Evolutionary conservation across 2,329 filamentous ascomycete species (phyloP).

Genomic region (Trichoderma atroviride): DNA sequence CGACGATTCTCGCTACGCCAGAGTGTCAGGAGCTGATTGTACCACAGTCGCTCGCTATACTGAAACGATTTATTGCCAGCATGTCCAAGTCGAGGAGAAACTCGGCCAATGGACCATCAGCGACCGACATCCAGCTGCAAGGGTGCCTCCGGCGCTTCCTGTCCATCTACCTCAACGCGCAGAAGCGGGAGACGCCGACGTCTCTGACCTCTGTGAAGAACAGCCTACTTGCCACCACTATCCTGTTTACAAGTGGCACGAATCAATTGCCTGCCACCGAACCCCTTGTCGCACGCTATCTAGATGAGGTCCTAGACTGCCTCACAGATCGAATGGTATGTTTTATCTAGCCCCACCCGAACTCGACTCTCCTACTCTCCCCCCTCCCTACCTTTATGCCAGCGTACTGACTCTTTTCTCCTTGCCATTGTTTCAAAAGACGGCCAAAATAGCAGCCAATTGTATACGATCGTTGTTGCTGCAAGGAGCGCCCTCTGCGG

Average conservation of each 20-base stretch:
- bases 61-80: slow-evolving; percentile 85
- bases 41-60: slow-evolving; percentile 84
- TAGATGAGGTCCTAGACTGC: slow-evolving; percentile 83
- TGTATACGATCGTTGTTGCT: slow-evolving; percentile 85
- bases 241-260: slow-evolving; percentile 80
- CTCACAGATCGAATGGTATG: slow-evolving; percentile 76
- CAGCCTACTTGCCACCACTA: slow-evolving; percentile 81
- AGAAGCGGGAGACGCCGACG: slow-evolving; percentile 72
- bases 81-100: slow-evolving; percentile 58
- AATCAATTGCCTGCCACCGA: slow-evolving; percentile 75
- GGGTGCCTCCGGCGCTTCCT: slow-evolving; percentile 83
- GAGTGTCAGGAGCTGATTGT: slow-evolving; percentile 83
- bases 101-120: slow-evolving; percentile 46
- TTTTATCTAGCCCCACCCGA: slow-evolving; percentile 11
- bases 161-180: slow-evolving; percentile 73
- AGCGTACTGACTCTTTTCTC: slow-evolving; percentile 7
- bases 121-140: slow-evolving; percentile 70
- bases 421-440: slow-evolving; percentile 48
- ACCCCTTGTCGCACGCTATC: slow-evolving; percentile 70
- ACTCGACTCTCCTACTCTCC: background rate
- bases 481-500: slow-evolving; percentile 60
- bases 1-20: slow-evolving; percentile 85
- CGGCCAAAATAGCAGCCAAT: slow-evolving; percentile 85
- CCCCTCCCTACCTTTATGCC: background rate
- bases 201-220: slow-evolving; percentile 92